Conservation (phyloP, 345 rosid species). For the Gossypium stocksii region DNA sequence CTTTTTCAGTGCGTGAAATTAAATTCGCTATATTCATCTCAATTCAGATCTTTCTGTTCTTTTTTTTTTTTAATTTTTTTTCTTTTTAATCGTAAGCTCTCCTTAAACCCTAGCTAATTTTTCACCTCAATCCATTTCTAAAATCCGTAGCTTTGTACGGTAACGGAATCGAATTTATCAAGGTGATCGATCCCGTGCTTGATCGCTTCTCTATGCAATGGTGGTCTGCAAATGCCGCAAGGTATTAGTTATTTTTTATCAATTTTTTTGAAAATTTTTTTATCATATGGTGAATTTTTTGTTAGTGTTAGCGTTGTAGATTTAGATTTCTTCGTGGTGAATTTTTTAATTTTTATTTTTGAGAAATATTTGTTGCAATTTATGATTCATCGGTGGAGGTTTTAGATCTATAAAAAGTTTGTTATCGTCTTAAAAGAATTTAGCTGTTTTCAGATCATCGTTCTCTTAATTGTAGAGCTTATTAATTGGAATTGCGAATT, state of each 20-base stretch:
- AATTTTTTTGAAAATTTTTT: neutral
- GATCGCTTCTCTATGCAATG: conserved; percentile 40
- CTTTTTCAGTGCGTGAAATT: neutral
- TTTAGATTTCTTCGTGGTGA: neutral
- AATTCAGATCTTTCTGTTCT: neutral
- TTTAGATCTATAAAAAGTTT: conserved; percentile 21
- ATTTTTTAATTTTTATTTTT: neutral
- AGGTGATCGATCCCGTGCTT: conserved; percentile 13
- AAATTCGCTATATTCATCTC: neutral
- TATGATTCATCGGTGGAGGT: conserved; percentile 2
- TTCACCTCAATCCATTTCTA: neutral
- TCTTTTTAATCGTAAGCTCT: neutral
- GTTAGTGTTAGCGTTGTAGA: neutral
- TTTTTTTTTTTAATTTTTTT: neutral
- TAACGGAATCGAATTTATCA: conserved; percentile 12
- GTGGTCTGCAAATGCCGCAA: conserved; percentile 95
- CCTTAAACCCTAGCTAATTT: conserved; percentile 22
- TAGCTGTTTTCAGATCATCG: neutral
- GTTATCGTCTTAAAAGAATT: neutral
- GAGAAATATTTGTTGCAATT: neutral
- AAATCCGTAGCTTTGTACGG: neutral
- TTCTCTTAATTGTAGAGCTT: conserved; percentile 3
- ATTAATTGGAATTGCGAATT: neutral
- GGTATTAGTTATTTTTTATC: conserved; percentile 28
- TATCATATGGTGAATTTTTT: neutral